Base-by-base conservation (phyloP, 352 stramenopile species). In the Phytophthora podocarpi region DNA sequence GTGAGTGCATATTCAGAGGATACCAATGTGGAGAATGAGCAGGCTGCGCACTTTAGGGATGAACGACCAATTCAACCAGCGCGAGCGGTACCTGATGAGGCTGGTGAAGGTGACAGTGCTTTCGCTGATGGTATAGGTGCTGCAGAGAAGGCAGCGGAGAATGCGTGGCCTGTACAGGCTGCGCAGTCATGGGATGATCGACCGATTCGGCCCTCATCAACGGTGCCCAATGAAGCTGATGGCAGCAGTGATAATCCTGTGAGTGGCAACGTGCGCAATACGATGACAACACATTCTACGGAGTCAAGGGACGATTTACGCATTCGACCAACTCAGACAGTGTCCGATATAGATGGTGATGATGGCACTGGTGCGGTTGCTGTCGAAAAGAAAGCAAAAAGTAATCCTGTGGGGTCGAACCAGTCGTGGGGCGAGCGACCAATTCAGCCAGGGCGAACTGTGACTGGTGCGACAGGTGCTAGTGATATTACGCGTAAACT, bases 161-260 rank as follows among this genome's bases (percentile, higher is more conserved):
- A 21, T 20, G 23, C 26, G 15, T 11, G 9, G 21, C 24, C 26
- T 18, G 18, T 41, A n/a, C 57, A 32, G 5, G 15, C 5, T 51
- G n/a, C 7, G 20, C 24, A 30, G 27, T 31, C 32, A 20, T 54
- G 26, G 37, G 40, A 58, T 24, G 56, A 72, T 13, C 45, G 31
- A 36, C 57, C 49, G 5, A 60, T 63, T 63, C 18, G 45, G 18
- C 32, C 62, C 3, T 26, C 32, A 21, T 23, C 32, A 7, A 18
- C 18, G 8, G 28, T 23, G 46, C 5, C 11, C 20, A 20, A 21
- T 5, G 12, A 21, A 32, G 23, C 40, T 20, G 21, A 31, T 18
- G 40, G 20, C 40, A 13, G 32, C 11, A 32, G 23, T 47, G 4
- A 21, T 21, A 11, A 32, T 32, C 1, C 10, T 31, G n/a, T 5